phyloP scores from a whole-genome alignment of 768 basidiomycete genomes.

The Crucibulum laeve region DNA sequence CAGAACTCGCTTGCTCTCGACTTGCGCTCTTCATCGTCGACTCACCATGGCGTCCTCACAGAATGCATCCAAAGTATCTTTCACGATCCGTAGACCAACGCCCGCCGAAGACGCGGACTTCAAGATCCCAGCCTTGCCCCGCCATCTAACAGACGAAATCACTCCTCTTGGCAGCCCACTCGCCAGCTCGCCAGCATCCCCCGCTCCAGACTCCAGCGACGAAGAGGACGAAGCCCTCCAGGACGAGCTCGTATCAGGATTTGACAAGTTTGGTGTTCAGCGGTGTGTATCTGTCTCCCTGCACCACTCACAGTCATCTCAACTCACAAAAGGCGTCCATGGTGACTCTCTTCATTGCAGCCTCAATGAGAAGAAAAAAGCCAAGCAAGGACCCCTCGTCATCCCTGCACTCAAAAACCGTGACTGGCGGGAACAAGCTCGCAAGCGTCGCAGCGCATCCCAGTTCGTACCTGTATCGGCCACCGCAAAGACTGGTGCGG shows the following conservation, averaged over 20 bases:
- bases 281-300: conserved; percentile 63
- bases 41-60: no score
- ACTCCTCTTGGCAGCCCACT: conserved; percentile 51
- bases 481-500: conserved; percentile 48
- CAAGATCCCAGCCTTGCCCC: conserved; percentile 59
- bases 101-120: conserved; percentile 64
- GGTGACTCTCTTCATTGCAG: conserved; percentile 25
- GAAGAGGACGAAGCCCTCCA: conserved; percentile 52
- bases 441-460: conserved; percentile 50
- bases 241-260: conserved; percentile 70
- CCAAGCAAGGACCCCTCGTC: conserved; percentile 61
- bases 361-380: conserved; percentile 39
- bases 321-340: conserved; percentile 65
- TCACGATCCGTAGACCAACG: conserved; percentile 79
- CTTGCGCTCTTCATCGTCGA: no score
- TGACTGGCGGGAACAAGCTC: conserved; percentile 84
- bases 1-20: no score
- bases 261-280: conserved; percentile 72
- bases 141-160: conserved; percentile 42
- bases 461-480: conserved; percentile 68
- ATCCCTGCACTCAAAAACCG: conserved; percentile 85
- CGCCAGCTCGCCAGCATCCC: conserved; percentile 28
- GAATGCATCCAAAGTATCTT: conserved; percentile 56
- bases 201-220: conserved; percentile 46
- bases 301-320: conserved; percentile 40